These are phyloP conservation scores for Thalassiosira sp. DNA, from an alignment of 352 stramenopile species.

Conservation along the genomic window DNA sequence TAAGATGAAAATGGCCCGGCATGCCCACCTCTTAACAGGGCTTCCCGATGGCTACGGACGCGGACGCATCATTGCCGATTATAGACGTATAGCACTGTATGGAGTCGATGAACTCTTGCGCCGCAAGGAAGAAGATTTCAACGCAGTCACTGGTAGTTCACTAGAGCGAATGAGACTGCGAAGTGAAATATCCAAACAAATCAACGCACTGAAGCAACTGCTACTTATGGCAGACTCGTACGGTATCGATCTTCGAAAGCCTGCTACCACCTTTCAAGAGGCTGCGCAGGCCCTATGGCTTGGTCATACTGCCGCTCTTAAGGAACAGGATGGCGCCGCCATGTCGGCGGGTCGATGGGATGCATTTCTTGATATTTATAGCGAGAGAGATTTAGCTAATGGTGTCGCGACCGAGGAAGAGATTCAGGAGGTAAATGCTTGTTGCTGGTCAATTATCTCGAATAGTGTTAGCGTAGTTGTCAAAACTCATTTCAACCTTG, in stretches of 20 bases:
- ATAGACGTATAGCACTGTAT: conserved; percentile 69
- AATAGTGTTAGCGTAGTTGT: too few species aligned
- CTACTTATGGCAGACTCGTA: conserved; percentile 62
- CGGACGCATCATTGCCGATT: conserved; percentile 70
- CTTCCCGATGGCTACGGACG: conserved; percentile 73
- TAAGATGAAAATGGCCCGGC: conserved; percentile 60
- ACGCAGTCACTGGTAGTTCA: conserved; percentile 41
- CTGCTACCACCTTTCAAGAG: conserved; percentile 59
- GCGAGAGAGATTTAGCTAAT: conserved; percentile 54
- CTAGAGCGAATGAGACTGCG: conserved; percentile 52
- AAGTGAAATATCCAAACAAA: conserved; percentile 62
- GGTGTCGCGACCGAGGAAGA: conserved; percentile 60
- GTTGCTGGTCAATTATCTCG: background rate
- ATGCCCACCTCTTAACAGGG: conserved; percentile 66
- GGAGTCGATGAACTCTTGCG: conserved; percentile 67
- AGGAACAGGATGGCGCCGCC: conserved; percentile 73
- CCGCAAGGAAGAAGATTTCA: conserved; percentile 62
- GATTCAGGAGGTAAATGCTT: conserved; percentile 60
- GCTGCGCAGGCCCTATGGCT: conserved; percentile 66
- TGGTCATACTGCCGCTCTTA: conserved; percentile 60
- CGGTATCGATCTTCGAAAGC: conserved; percentile 58
- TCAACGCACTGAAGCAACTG: conserved; percentile 63
- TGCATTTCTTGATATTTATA: conserved; percentile 71
- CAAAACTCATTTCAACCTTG: too few species aligned
- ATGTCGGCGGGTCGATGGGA: conserved; percentile 71